These are phyloP conservation scores for Irpex lacteus DNA, from an alignment of 1,284 basidiomycete species.

Conservation along the genomic window DNA sequence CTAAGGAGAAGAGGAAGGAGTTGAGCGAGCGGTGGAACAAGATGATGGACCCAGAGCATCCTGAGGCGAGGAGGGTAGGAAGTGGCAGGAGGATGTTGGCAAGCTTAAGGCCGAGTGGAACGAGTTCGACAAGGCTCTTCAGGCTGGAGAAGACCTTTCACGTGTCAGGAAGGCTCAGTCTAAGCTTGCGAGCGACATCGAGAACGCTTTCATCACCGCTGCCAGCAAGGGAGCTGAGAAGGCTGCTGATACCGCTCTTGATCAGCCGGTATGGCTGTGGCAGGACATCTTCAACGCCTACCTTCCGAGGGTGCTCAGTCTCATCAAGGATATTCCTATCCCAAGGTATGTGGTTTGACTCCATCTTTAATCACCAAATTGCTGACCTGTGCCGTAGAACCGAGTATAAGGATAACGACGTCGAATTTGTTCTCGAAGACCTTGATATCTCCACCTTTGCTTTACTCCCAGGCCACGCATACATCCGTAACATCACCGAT, in stretches of 20 bases:
- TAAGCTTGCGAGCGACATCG: conserved; percentile 44
- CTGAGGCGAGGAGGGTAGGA: conserved; percentile 35
- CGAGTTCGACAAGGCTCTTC: conserved; percentile 44
- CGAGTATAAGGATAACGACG: conserved; percentile 61
- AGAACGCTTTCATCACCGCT: conserved; percentile 39
- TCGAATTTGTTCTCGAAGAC: conserved; percentile 72
- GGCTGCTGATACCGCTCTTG: conserved; percentile 32
- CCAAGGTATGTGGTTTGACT: conserved; percentile 45
- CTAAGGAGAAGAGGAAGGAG: conserved; percentile 37
- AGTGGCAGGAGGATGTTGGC: conserved; percentile 51
- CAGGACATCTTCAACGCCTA: conserved; percentile 69
- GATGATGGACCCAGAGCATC: conserved; percentile 33
- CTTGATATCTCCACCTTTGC: conserved; percentile 62
- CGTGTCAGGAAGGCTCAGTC: conserved; percentile 43
- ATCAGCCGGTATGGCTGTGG: conserved; percentile 69
- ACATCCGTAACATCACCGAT: conserved; percentile 71
- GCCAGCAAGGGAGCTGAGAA: conserved; percentile 43
- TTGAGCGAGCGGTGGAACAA: conserved; percentile 48
- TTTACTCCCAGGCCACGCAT: conserved; percentile 65
- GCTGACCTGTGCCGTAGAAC: conserved; percentile 38
- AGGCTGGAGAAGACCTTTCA: conserved; percentile 45
- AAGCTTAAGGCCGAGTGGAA: conserved; percentile 40
- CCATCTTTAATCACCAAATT: background rate
- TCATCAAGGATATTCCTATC: conserved; percentile 57
- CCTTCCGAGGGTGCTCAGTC: conserved; percentile 44